Evolutionary conservation across 164 flowering plant species (phyloP).

Genomic region (Euptelea pleiosperma): DNA sequence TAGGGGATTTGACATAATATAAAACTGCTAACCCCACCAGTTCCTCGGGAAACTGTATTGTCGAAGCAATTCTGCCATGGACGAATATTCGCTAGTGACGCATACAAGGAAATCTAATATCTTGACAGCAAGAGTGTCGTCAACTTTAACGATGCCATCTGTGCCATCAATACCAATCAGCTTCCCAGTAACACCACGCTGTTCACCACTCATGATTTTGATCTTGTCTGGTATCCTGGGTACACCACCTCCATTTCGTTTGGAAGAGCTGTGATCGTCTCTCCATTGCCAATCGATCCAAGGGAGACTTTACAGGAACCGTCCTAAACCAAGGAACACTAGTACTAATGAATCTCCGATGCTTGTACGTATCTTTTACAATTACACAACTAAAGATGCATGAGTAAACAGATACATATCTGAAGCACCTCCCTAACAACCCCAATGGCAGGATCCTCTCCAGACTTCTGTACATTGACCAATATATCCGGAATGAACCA

Average conservation of each 20-base stretch:
- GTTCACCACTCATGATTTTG: slow-evolving; percentile 83
- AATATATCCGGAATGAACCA: slow-evolving; percentile 81
- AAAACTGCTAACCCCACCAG: too few relatives aligned
- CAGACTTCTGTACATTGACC: slow-evolving; percentile 66
- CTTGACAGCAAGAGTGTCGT: slow-evolving; percentile 86
- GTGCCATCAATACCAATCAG: slow-evolving; percentile 91
- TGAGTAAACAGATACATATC: slow-evolving; percentile 38
- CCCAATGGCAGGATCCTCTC: slow-evolving; percentile 61
- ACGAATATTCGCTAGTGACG: too few relatives aligned
- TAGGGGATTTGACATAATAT: too few relatives aligned
- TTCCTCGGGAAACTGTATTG: too few relatives aligned
- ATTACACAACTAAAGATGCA: background rate
- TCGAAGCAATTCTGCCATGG: too few relatives aligned
- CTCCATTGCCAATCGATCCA: slow-evolving; percentile 74
- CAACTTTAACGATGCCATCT: slow-evolving; percentile 91
- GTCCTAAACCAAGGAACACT: slow-evolving; percentile 46
- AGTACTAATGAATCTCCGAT: too few relatives aligned
- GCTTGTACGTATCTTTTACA: too few relatives aligned
- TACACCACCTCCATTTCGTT: slow-evolving; percentile 63
- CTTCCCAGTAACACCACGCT: slow-evolving; percentile 86
- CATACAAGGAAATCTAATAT: too few relatives aligned
- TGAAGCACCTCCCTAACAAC: slow-evolving; percentile 72
- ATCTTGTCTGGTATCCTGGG: slow-evolving; percentile 82
- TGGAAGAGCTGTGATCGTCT: slow-evolving; percentile 45
- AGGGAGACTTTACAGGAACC: slow-evolving; percentile 77